Evolutionary conservation across 257 asterid species (phyloP).

Genomic region (Gynochthodes officinalis): DNA sequence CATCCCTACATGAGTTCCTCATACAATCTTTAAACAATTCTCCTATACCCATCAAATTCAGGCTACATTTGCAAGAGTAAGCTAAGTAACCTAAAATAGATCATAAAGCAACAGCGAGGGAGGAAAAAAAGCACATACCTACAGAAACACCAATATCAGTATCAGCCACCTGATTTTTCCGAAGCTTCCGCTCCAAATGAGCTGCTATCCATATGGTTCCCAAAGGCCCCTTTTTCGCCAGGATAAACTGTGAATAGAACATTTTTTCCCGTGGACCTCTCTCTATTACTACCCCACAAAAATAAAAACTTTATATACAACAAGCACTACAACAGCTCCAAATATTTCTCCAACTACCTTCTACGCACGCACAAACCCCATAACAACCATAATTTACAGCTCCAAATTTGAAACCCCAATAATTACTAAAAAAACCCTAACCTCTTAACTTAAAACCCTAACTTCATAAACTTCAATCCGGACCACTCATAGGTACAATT

Average conservation of each 20-base stretch:
- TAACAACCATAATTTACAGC: background rate
- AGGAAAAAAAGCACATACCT: conserved; percentile 49
- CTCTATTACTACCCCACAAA: background rate
- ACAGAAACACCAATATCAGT: conserved; percentile 97
- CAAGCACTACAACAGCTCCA: background rate
- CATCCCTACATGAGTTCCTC: background rate
- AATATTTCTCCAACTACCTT: background rate
- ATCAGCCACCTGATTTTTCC: conserved; percentile 99
- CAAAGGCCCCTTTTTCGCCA: conserved; percentile 96
- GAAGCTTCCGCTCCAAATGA: conserved; percentile 91
- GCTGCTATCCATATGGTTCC: conserved; percentile 99
- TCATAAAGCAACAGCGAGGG: background rate
- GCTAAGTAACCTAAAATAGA: background rate
- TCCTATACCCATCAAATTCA: background rate
- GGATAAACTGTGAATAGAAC: conserved; percentile 95
- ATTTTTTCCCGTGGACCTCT: conserved; percentile 33
- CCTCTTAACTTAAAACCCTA: conserved; percentile 8
- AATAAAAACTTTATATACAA: background rate
- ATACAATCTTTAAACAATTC: background rate
- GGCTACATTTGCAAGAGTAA: background rate
- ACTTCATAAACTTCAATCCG: conserved; percentile 18
- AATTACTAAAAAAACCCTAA: background rate
- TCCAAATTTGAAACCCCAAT: conserved; percentile 5
- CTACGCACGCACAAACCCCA: background rate
- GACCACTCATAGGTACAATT: conserved; percentile 12